Percentiles rank a stretch among this genome's conserved stretches.
phyloP scores from a whole-genome alignment of 179 eudicot genomes.

The Silene coronaria region DNA sequence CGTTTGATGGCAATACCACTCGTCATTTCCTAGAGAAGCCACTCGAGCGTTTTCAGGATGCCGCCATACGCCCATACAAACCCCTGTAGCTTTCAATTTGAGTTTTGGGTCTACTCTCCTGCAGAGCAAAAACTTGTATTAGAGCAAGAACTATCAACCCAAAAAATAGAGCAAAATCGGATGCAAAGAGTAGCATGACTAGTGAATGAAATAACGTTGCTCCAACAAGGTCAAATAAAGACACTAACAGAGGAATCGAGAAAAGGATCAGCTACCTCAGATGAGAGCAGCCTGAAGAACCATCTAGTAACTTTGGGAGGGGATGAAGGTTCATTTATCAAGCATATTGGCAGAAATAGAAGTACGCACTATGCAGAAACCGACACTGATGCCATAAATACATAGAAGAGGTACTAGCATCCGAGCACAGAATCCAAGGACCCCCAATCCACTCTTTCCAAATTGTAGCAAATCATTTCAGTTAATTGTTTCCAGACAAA shows the following conservation, averaged over 20 bases:
- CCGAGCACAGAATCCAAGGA: neutral
- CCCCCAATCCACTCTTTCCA: slow-evolving; percentile 1
- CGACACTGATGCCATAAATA: neutral
- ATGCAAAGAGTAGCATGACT: neutral
- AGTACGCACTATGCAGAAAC: neutral
- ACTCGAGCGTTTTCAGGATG: slow-evolving; percentile 12
- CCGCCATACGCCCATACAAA: slow-evolving; percentile 7
- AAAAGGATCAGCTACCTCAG: neutral
- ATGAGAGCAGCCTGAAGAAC: neutral
- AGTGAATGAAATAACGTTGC: neutral
- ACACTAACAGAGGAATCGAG: no score
- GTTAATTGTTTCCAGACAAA: neutral
- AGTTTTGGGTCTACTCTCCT: slow-evolving; percentile 7
- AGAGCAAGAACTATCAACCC: neutral
- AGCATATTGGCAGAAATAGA: neutral
- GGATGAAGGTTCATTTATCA: neutral
- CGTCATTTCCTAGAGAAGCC: neutral
- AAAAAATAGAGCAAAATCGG: neutral
- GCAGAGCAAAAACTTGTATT: neutral
- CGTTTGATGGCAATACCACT: slow-evolving; percentile 6
- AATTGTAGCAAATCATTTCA: neutral
- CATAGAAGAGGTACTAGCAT: neutral
- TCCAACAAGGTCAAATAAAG: neutral
- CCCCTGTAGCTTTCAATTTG: neutral
- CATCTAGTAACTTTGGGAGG: neutral